Evolutionary conservation across 176 grass and related monocot genomes (phyloP).

Genomic region (Zea luxurians): DNA sequence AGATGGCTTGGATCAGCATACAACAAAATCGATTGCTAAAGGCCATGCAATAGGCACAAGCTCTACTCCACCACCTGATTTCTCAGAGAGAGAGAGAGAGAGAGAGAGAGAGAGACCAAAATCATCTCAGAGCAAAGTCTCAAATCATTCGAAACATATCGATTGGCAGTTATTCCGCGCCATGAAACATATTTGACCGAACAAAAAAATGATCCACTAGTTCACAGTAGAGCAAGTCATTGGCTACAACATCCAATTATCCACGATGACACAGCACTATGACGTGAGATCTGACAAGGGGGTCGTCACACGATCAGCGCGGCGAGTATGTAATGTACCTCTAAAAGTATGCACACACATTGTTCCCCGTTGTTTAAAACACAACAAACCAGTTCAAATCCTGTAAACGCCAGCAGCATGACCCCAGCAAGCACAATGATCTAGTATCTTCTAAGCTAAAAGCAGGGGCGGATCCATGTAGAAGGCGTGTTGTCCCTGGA

Average conservation of each 20-base stretch:
- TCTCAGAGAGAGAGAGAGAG: fast-evolving
- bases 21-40: neutral
- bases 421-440: neutral
- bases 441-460: neutral
- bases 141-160: neutral
- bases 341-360: neutral
- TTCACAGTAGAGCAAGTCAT: neutral
- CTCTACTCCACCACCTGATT: neutral
- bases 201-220: neutral
- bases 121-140: neutral
- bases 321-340: neutral
- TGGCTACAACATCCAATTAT: neutral
- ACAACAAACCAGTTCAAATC: constrained; percentile 8
- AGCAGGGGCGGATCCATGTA: too few species aligned
- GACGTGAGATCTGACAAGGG: neutral
- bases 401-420: constrained; percentile 19
- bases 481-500: too few species aligned
- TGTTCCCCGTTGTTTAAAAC: neutral
- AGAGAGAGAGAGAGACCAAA: neutral
- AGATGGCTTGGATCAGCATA: neutral
- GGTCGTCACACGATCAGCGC: constrained; percentile 29
- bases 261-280: neutral
- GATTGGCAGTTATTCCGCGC: neutral
- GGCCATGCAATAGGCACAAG: neutral
- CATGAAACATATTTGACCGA: neutral